phyloP scores from a whole-genome alignment of 2,329 filamentous ascomycete species.

The Seiridium unicorne region DNA sequence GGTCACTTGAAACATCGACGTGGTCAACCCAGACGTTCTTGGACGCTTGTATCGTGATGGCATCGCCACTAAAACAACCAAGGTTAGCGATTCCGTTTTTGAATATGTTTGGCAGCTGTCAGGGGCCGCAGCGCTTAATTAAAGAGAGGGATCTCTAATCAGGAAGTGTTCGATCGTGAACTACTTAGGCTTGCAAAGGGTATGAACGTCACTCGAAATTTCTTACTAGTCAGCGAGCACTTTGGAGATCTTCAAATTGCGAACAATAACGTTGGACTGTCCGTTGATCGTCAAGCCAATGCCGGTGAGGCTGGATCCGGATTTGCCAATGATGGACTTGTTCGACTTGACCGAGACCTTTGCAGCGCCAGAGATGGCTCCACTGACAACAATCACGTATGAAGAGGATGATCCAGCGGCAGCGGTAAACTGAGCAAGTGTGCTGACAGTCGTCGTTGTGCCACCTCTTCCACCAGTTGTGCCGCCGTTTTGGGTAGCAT shows the following conservation, averaged over 20 bases:
- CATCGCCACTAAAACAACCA: conserved; percentile 42
- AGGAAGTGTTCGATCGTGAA: too few species aligned
- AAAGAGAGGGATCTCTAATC: too few species aligned
- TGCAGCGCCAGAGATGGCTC: conserved; percentile 38
- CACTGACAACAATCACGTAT: conserved; percentile 44
- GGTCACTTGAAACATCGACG: conserved; percentile 61
- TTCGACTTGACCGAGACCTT: conserved; percentile 46
- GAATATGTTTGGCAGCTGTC: too few species aligned
- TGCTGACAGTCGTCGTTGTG: conserved; percentile 52
- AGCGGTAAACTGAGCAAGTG: conserved; percentile 45
- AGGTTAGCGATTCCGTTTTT: too few species aligned
- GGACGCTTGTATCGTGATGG: conserved; percentile 55
- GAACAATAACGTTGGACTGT: conserved; percentile 58
- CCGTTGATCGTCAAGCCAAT: conserved; percentile 52
- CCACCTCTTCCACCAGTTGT: conserved; percentile 57
- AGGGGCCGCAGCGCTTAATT: too few species aligned
- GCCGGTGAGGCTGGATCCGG: conserved; percentile 36
- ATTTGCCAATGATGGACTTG: conserved; percentile 49
- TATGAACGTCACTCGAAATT: too few species aligned
- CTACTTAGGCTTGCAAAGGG: too few species aligned
- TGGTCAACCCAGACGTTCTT: conserved; percentile 68
- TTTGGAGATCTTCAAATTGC: conserved; percentile 59
- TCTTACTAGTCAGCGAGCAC: conserved; percentile 45
- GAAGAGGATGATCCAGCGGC: conserved; percentile 45
- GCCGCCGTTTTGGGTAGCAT: conserved; percentile 17